Evolutionary conservation across 1,284 basidiomycete genomes (phyloP).

Genomic region (Heterobasidion occidentale): DNA sequence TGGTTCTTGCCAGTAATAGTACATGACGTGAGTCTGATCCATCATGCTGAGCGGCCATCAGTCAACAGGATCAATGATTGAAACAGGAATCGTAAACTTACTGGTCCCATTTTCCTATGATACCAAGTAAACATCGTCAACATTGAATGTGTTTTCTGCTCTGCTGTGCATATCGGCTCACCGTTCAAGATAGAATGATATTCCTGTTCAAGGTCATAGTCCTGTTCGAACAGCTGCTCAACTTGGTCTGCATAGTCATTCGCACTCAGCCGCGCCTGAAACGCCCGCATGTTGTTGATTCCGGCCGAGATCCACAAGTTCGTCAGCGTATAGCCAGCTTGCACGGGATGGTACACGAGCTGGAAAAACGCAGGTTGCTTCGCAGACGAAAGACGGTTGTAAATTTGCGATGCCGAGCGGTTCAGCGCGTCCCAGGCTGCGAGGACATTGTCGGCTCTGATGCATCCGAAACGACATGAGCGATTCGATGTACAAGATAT

Average conservation of each 20-base stretch:
- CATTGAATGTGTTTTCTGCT: too few species aligned
- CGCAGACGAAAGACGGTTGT: constrained; percentile 36
- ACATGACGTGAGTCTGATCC: constrained; percentile 58
- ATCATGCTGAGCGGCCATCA: constrained; percentile 42
- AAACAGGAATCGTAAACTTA: constrained; percentile 17
- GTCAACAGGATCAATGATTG: neutral
- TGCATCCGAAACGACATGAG: neutral
- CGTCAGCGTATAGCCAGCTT: constrained; percentile 48
- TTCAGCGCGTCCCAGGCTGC: constrained; percentile 40
- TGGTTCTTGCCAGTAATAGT: constrained; percentile 67
- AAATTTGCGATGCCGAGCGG: constrained; percentile 44
- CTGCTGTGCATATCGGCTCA: constrained; percentile 15
- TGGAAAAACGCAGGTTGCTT: constrained; percentile 60
- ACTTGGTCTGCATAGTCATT: constrained; percentile 50
- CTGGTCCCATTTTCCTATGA: constrained; percentile 52
- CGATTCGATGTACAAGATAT: neutral
- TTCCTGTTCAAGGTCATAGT: constrained; percentile 49
- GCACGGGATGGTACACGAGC: constrained; percentile 55
- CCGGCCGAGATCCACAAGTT: constrained; percentile 52
- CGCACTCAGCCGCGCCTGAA: constrained; percentile 55
- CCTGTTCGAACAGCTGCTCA: constrained; percentile 46
- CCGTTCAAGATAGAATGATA: constrained; percentile 55
- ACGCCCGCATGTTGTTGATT: constrained; percentile 53
- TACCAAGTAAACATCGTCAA: neutral
- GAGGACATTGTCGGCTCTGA: constrained; percentile 49